Evolutionary conservation across 2,329 filamentous ascomycete species (phyloP).

Genomic region (Stemphylium beticola): DNA sequence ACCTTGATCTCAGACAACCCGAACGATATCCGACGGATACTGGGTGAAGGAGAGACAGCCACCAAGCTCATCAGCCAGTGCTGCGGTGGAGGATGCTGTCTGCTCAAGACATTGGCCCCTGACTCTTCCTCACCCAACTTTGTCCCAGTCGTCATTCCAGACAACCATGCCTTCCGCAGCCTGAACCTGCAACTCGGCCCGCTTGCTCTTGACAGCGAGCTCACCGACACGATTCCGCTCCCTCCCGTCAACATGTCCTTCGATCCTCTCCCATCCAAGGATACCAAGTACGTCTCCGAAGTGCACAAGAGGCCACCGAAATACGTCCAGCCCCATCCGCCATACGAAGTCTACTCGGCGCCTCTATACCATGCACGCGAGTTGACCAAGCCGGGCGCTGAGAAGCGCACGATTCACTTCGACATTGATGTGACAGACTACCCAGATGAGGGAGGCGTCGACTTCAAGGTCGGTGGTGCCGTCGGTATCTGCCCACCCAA

Average conservation of each 20-base stretch:
- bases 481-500: slow-evolving; percentile 94
- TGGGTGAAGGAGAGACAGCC: slow-evolving; percentile 61
- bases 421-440: slow-evolving; percentile 97
- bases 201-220: slow-evolving; percentile 70
- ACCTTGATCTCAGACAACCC: slow-evolving; percentile 67
- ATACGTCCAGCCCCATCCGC: slow-evolving; percentile 93
- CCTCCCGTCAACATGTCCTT: slow-evolving; percentile 79
- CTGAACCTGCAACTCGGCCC: slow-evolving; percentile 77
- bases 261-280: slow-evolving; percentile 59
- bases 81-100: slow-evolving; percentile 70
- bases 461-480: slow-evolving; percentile 96
- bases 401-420: slow-evolving; percentile 97
- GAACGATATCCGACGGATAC: slow-evolving; percentile 63
- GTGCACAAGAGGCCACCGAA: slow-evolving; percentile 73
- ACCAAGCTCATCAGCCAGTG: slow-evolving; percentile 67
- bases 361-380: slow-evolving; percentile 84
- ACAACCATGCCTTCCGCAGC: slow-evolving; percentile 84
- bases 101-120: slow-evolving; percentile 61
- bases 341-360: slow-evolving; percentile 90
- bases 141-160: slow-evolving; percentile 64
- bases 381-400: slow-evolving; percentile 83
- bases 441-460: slow-evolving; percentile 79
- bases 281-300: slow-evolving; percentile 50
- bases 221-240: slow-evolving; percentile 74
- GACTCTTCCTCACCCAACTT: slow-evolving; percentile 53